Evolutionary conservation across 352 stramenopile genomes (phyloP).

Genomic region (Pythium sp.): DNA sequence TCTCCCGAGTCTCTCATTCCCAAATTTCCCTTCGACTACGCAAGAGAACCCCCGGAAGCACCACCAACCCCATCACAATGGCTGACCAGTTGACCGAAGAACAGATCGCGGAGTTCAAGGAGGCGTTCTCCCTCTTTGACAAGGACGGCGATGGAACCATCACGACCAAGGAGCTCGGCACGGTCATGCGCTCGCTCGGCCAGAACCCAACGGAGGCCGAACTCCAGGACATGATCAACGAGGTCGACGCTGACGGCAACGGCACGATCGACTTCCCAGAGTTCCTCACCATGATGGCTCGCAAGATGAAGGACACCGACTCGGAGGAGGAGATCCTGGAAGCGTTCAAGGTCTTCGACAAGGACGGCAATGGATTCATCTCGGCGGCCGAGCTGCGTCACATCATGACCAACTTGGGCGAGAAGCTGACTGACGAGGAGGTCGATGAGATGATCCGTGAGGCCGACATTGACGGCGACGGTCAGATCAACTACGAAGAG

Average conservation of each 20-base stretch:
- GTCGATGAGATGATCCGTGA: constrained; percentile 99
- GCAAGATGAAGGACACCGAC: constrained; percentile 99
- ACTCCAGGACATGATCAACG: constrained; percentile 99
- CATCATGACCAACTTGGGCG: constrained; percentile 99
- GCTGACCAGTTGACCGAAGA: constrained; percentile 90
- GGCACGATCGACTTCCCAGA: constrained; percentile 99
- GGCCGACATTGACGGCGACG: constrained; percentile 98
- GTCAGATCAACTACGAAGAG: constrained; percentile 99
- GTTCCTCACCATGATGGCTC: constrained; percentile 99
- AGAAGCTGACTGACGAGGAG: constrained; percentile 98
- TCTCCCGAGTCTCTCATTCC: constrained; percentile 37
- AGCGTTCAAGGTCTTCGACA: constrained; percentile 98
- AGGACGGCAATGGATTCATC: constrained; percentile 99
- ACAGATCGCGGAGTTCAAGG: constrained; percentile 99
- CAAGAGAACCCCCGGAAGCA: constrained; percentile 30
- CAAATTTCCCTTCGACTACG: constrained; percentile 49
- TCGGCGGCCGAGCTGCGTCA: constrained; percentile 96
- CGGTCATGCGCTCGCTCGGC: constrained; percentile 97
- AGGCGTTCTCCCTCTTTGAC: constrained; percentile 99
- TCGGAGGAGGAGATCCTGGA: constrained; percentile 98
- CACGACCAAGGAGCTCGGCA: constrained; percentile 98
- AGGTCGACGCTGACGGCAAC: constrained; percentile 99
- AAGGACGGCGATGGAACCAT: constrained; percentile 99
- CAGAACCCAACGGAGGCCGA: constrained; percentile 98
- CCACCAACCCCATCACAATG: constrained; percentile 31